These are phyloP conservation scores for Pezicula neosporulosa DNA, from an alignment of 2,329 filamentous ascomycete species.

Conservation along the genomic window DNA sequence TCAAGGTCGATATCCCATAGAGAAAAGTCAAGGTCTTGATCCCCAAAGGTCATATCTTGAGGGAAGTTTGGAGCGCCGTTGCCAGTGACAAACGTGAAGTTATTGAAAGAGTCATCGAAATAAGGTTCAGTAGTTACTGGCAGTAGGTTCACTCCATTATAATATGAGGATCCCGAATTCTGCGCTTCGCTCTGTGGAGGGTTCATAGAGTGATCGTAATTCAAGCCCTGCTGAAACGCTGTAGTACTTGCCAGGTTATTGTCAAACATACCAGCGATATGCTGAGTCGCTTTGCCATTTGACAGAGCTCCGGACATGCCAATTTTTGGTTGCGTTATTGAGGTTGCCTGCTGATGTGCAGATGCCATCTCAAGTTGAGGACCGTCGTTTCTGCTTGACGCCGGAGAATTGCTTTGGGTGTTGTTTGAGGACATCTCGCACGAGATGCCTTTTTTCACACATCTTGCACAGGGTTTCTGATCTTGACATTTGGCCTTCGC, in stretches of 20 bases:
- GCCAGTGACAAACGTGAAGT: neutral
- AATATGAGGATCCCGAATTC: too few species aligned
- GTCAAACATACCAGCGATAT: too few species aligned
- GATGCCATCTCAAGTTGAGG: neutral
- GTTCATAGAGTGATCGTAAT: too few species aligned
- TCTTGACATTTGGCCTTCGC: constrained; percentile 18
- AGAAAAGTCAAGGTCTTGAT: constrained; percentile 12
- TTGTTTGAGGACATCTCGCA: constrained; percentile 5
- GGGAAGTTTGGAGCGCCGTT: neutral
- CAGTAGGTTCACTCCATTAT: too few species aligned
- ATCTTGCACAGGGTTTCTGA: constrained; percentile 17
- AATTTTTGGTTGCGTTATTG: too few species aligned
- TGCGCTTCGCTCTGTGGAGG: too few species aligned
- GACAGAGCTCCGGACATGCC: too few species aligned
- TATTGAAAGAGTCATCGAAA: neutral
- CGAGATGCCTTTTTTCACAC: constrained; percentile 9
- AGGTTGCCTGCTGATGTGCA: too few species aligned
- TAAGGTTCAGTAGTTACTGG: neutral
- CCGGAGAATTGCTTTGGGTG: neutral
- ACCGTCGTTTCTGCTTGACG: neutral
- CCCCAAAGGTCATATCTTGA: neutral
- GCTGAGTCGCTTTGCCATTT: too few species aligned
- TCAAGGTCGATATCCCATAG: constrained; percentile 11
- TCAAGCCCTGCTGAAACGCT: too few species aligned
- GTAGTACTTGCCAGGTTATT: too few species aligned